Evolutionary conservation across 2,329 filamentous ascomycete species (phyloP), one percentile per base, ranked within the genome.

Genomic region (Elsinoe necatrix): DNA sequence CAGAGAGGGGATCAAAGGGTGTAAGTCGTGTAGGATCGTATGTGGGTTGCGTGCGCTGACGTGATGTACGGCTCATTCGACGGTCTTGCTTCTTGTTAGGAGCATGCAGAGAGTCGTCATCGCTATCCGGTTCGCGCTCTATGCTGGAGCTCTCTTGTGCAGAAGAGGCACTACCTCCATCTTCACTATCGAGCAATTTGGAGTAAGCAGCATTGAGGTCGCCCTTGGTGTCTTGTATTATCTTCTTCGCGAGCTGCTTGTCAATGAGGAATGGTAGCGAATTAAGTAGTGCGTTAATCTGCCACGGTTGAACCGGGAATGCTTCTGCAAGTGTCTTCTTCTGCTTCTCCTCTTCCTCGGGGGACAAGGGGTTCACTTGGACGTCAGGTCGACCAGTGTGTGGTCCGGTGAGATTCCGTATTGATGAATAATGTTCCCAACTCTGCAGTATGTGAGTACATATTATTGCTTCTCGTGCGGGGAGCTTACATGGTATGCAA

Each of bases 361-460:
- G 64, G 61, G 67, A 66, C 59, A 73, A 65, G 5, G 60, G 67
- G 61, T 66, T 69, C 43, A 63, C 61, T 54, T 64, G 65, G 34
- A 83, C 75, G 18, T 73, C 65, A 9, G 81, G 81, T 31, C 73
- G 70, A 48, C 82, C 83, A 27, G 71, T 74, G 65, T 83, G 80
- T 6, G 80, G 80, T 5, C 81, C 82, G 60, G 78, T 69, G 45
- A 80, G 68, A 63, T 81, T 81, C 56, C 83, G 77, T 61, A 86
- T 80, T 0, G 82, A 85, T 3, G 82, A 85, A 68, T 84, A 86
- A 66, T 86, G 83, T 64, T 85, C 77, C 73, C 80, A 85, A 45
- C 72, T 75, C 79, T 84, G 65, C 31, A 65, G 18, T 41, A 14
- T 9, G 31, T 39, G 9, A 43, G 27, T 35, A 54, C 1, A 31